Conservation (phyloP, 148 eudicot species). For the Camellia granthamiana region DNA sequence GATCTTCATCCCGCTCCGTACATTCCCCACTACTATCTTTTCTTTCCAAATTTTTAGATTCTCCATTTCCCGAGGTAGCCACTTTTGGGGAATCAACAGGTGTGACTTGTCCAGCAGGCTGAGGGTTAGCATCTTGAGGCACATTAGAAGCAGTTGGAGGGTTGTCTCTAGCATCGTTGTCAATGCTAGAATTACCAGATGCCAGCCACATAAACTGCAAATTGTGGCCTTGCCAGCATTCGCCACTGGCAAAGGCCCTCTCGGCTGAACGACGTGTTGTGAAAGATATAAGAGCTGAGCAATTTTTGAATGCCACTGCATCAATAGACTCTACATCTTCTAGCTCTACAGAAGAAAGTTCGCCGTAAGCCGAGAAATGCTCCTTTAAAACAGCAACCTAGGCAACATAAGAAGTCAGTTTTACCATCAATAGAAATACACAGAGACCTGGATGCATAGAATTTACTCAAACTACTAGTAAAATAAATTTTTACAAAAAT, state of each 20-base stretch:
- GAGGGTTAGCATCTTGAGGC: conserved; percentile 28
- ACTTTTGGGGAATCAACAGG: conserved; percentile 22
- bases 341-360: conserved; percentile 27
- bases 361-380: conserved; percentile 20
- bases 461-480: not conserved
- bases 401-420: conserved; percentile 1
- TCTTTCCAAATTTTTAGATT: conserved; percentile 21
- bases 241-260: conserved; percentile 69
- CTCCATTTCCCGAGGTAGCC: conserved; percentile 20
- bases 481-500: not conserved
- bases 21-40: conserved; percentile 21
- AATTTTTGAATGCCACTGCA: conserved; percentile 33
- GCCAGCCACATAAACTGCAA: conserved; percentile 65
- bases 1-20: conserved; percentile 29
- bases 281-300: conserved; percentile 60
- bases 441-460: not conserved
- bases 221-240: conserved; percentile 60
- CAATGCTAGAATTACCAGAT: conserved; percentile 32
- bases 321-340: conserved; percentile 41
- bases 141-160: conserved; percentile 36
- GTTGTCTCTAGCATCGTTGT: conserved; percentile 31
- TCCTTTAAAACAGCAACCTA: conserved; percentile 19
- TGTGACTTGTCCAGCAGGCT: conserved; percentile 26
- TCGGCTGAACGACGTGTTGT: conserved; percentile 71
- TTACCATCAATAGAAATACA: not conserved